Evolutionary conservation across 257 asterid genomes (phyloP).

Genomic region (Fraxinus pennsylvanica): DNA sequence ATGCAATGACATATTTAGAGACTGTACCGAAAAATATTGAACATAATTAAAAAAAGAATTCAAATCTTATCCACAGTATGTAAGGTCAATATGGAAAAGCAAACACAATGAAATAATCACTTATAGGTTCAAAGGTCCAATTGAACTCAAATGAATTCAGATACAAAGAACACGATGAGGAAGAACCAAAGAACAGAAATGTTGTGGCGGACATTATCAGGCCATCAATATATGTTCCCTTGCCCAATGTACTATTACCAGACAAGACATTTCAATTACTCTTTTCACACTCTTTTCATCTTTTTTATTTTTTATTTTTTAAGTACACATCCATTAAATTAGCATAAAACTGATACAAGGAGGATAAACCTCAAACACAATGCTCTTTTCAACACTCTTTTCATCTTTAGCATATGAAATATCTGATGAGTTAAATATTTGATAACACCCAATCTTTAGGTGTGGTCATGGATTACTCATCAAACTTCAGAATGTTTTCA

Average conservation of each 20-base stretch:
- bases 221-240: slow-evolving; percentile 5
- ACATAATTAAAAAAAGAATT: too few species aligned
- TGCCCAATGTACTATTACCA: neutral
- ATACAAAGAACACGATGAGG: neutral
- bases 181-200: slow-evolving; percentile 4
- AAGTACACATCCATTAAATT: too few species aligned
- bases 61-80: neutral
- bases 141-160: slow-evolving; percentile 9
- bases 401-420: slow-evolving; percentile 12
- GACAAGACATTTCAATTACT: neutral
- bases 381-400: neutral
- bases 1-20: too few species aligned
- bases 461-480: too few species aligned
- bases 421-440: too few species aligned
- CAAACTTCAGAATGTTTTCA: too few species aligned
- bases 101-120: too few species aligned
- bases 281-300: slow-evolving; percentile 5
- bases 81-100: neutral
- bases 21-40: too few species aligned
- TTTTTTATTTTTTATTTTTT: neutral
- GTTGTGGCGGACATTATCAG: neutral
- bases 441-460: too few species aligned
- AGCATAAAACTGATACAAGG: too few species aligned
- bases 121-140: neutral
- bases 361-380: too few species aligned